These are phyloP conservation scores for Grosmannia serpens DNA, from an alignment of 2,329 filamentous ascomycete genomes.

Conservation along the genomic window DNA sequence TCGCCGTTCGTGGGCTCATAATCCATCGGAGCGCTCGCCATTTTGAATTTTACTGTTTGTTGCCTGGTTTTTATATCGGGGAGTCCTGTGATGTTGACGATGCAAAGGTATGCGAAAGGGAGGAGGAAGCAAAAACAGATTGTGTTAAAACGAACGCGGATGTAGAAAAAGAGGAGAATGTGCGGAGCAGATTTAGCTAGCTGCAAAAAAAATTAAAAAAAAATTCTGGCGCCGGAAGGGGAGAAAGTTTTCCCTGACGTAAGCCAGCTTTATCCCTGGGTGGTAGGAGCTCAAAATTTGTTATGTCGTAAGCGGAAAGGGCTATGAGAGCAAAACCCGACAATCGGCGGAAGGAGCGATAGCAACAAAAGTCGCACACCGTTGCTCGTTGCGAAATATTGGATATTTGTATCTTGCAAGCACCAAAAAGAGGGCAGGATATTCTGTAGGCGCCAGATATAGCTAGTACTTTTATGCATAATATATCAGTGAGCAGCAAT, in stretches of 20 bases:
- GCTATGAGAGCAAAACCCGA: not conserved
- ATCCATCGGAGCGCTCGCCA: conserved; percentile 58
- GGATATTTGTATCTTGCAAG: not conserved
- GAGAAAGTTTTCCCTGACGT: not conserved
- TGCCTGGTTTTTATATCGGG: not conserved
- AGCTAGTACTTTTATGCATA: not conserved
- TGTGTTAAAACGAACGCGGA: not conserved
- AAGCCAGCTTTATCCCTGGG: not conserved
- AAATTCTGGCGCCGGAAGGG: not conserved
- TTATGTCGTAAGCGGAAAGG: not conserved
- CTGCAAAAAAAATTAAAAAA: conserved; percentile 1
- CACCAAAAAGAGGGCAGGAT: not conserved
- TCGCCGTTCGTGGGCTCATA: conserved; percentile 58
- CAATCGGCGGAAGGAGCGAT: not conserved
- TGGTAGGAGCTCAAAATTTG: not conserved
- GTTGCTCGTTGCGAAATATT: not conserved
- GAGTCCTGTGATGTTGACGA: conserved; percentile 2
- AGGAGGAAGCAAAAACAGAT: not conserved
- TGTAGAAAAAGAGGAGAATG: conserved; percentile 4
- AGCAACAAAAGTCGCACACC: not conserved
- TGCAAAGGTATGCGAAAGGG: conserved; percentile 1
- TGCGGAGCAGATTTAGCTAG: conserved; percentile 5
- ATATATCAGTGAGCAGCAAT: not conserved
- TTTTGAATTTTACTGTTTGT: conserved; percentile 17
- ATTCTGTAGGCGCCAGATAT: not conserved